These are phyloP conservation scores for Fusarium pininemorale DNA, from an alignment of 2,329 filamentous ascomycete species.

Conservation along the genomic window DNA sequence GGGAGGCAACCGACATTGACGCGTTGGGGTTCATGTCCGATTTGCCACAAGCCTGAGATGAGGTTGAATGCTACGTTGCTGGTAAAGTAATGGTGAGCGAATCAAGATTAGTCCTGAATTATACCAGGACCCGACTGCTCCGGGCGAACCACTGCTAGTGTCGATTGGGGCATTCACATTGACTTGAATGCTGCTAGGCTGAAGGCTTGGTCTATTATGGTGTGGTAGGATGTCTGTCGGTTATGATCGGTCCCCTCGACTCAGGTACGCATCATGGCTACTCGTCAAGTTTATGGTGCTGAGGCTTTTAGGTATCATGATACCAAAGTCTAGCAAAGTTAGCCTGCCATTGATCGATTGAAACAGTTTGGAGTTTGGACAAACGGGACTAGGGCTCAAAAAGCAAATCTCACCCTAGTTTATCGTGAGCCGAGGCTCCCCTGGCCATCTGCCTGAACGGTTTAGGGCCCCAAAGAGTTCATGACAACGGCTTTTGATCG, in stretches of 20 bases:
- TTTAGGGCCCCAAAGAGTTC: conserved; percentile 12
- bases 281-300: not conserved
- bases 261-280: conserved; percentile 8
- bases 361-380: not conserved
- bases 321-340: not conserved
- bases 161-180: conserved; percentile 12
- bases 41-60: conserved; percentile 35
- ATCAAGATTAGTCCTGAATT: conserved; percentile 18
- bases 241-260: conserved; percentile 27
- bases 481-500: conserved; percentile 19
- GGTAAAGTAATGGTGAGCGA: conserved; percentile 24
- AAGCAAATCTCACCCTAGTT: conserved; percentile 24
- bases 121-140: conserved; percentile 23
- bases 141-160: conserved; percentile 21
- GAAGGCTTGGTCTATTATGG: not conserved
- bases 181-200: conserved; percentile 3
- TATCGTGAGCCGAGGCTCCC: conserved; percentile 16
- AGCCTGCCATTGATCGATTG: not conserved
- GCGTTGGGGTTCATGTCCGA: conserved; percentile 32
- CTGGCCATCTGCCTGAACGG: not conserved
- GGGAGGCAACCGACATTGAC: conserved; percentile 25
- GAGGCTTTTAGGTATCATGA: not conserved
- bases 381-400: conserved; percentile 8
- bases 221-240: conserved; percentile 10
- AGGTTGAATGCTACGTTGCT: conserved; percentile 39